phyloP scores from a whole-genome alignment of 2,329 filamentous ascomycete species.

The Fusarium sambucinum region DNA sequence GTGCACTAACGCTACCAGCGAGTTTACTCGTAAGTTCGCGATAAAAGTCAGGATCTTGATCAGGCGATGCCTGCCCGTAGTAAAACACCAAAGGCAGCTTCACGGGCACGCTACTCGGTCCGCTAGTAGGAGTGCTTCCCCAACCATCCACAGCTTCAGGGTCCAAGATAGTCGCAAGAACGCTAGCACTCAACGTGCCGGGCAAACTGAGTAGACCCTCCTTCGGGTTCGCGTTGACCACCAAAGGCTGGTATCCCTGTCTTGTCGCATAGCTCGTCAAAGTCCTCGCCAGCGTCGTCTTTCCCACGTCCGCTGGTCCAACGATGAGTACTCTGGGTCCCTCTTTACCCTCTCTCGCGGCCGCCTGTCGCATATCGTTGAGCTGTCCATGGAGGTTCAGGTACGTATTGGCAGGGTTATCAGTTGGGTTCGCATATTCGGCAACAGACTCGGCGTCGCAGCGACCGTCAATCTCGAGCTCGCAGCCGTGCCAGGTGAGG shows the following conservation, averaged over 20 bases:
- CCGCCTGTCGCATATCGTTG: conserved; percentile 75
- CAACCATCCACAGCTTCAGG: conserved; percentile 83
- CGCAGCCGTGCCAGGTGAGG: conserved; percentile 92
- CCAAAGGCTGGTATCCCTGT: conserved; percentile 78
- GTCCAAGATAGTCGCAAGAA: conserved; percentile 88
- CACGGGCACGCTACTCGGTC: conserved; percentile 87
- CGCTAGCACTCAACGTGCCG: conserved; percentile 86
- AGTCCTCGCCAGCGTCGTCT: conserved; percentile 83
- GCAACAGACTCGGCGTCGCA: conserved; percentile 68
- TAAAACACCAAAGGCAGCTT: conserved; percentile 94
- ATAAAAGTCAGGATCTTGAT: conserved; percentile 79
- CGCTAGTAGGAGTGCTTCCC: conserved; percentile 91
- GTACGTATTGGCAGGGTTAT: conserved; percentile 84
- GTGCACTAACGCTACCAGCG: conserved; percentile 80
- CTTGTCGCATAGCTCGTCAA: conserved; percentile 84
- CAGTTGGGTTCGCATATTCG: conserved; percentile 75
- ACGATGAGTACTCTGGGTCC: conserved; percentile 88
- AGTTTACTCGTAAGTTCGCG: conserved; percentile 80
- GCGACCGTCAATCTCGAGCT: conserved; percentile 78
- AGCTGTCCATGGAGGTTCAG: conserved; percentile 91
- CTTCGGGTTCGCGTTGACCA: conserved; percentile 85
- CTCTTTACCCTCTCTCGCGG: conserved; percentile 60
- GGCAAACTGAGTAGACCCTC: conserved; percentile 84
- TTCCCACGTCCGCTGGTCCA: conserved; percentile 82
- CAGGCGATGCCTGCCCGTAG: conserved; percentile 79